Evolutionary conservation across 345 rosid species (phyloP), one percentile per base, ranked within the genome.

Genomic region (Lepidium sativum): DNA sequence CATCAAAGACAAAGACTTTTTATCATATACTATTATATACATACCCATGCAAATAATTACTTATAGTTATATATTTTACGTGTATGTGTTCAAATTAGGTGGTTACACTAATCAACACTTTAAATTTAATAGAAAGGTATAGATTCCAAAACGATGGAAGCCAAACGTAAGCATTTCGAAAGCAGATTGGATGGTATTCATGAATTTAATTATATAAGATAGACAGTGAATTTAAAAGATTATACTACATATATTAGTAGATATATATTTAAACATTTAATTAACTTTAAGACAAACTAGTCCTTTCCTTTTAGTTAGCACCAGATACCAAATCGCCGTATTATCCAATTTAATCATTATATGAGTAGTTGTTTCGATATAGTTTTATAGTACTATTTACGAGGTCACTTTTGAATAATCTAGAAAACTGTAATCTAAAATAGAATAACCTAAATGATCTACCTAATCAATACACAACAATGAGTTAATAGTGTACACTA

Each of bases 61-160:
- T 20, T 33, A 6, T 57, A 50, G 23, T 49, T 6, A 57, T 50
- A 57, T 50, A 49, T 47, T 37, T 62, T 39, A 25, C 63, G 63
- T 54, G 53, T 54, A 56, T 15, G 39, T 57, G 45, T 38, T 49
- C 43, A 55, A 14, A 56, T 64, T 56, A 64, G 66, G 75, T 55
- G 65, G 66, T 65, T 65, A 72, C 76, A 72, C 71, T 72, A 40
- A 72, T 57, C 66, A 50, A 57, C 61, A 40, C 53, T 41, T 72
- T 72, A 58, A 57, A 12, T 58, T 12, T 52, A 61, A 62, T 62
- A 44, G 31, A 55, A 63, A 55, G 53, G 53, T 49, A 57, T 72
- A 64, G 41, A 72, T 72, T 65, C 76, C 71, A 58, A 56, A 65
- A 72, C 64, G 37, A 50, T 37, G 34, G 60, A 65, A 65, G 60